These are phyloP conservation scores for Quercus alba DNA, from an alignment of 306 rosid species.

Conservation along the genomic window DNA sequence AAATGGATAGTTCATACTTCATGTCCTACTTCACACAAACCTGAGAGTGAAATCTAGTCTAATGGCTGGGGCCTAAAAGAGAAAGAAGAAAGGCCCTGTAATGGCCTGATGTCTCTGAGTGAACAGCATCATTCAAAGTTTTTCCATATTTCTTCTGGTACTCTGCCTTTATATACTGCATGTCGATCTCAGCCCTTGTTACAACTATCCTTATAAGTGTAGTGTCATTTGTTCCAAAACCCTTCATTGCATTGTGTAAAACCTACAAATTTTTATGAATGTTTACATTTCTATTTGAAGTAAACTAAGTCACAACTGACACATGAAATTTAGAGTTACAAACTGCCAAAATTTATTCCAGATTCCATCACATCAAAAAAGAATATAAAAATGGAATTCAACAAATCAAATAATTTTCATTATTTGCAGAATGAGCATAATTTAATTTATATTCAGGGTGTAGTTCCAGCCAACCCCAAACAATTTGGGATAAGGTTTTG, in stretches of 20 bases:
- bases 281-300: background rate
- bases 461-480: too few species aligned
- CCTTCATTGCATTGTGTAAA: slow-evolving; percentile 42
- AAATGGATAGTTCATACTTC: background rate
- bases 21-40: background rate
- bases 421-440: background rate
- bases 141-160: slow-evolving; percentile 31
- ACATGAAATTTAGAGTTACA: too few species aligned
- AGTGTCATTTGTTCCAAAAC: slow-evolving; percentile 46
- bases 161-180: slow-evolving; percentile 43
- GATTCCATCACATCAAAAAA: background rate
- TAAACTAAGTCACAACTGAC: too few species aligned
- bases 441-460: background rate
- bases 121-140: slow-evolving; percentile 35
- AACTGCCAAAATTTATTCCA: too few species aligned
- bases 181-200: slow-evolving; percentile 43
- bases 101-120: slow-evolving; percentile 43
- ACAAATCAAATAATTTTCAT: background rate
- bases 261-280: slow-evolving; percentile 18
- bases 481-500: too few species aligned
- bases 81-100: slow-evolving; percentile 42
- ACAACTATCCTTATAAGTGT: slow-evolving; percentile 31
- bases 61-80: slow-evolving; percentile 31
- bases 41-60: background rate
- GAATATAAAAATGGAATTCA: background rate